Evolutionary conservation across 2,329 filamentous ascomycete genomes (phyloP).

Genomic region (Atkinsonella hypoxylon): DNA sequence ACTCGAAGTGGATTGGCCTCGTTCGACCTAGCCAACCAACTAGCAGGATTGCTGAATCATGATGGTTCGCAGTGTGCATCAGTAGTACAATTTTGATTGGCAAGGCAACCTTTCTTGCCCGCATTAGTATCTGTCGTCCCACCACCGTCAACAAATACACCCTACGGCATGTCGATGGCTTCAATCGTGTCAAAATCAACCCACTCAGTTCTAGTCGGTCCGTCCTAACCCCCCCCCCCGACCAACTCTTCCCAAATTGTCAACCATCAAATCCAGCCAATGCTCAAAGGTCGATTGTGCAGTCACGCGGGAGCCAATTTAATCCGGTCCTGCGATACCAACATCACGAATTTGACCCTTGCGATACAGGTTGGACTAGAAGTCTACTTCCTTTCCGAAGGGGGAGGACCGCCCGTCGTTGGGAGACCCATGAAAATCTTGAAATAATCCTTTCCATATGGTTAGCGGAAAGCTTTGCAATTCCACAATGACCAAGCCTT

Average conservation of each 20-base stretch:
- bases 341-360: too few relatives aligned
- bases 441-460: conserved; percentile 54
- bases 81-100: background rate
- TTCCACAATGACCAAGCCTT: background rate
- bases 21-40: too few relatives aligned
- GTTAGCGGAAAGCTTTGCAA: conserved; percentile 12
- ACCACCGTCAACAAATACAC: background rate
- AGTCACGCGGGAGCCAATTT: background rate
- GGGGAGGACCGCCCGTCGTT: conserved; percentile 62
- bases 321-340: background rate
- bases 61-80: too few relatives aligned
- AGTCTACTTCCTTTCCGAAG: conserved; percentile 35
- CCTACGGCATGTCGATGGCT: background rate
- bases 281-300: background rate
- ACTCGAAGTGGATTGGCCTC: too few relatives aligned
- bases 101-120: background rate
- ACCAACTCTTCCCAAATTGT: too few relatives aligned
- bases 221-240: background rate
- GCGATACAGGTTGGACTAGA: background rate
- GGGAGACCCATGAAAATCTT: conserved; percentile 84
- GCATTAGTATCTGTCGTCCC: background rate
- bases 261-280: background rate
- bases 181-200: background rate
- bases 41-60: too few relatives aligned
- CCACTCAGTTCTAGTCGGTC: background rate